Evolutionary conservation across 164 flowering plant species (phyloP).

Genomic region (Dillenia suffruticosa): DNA sequence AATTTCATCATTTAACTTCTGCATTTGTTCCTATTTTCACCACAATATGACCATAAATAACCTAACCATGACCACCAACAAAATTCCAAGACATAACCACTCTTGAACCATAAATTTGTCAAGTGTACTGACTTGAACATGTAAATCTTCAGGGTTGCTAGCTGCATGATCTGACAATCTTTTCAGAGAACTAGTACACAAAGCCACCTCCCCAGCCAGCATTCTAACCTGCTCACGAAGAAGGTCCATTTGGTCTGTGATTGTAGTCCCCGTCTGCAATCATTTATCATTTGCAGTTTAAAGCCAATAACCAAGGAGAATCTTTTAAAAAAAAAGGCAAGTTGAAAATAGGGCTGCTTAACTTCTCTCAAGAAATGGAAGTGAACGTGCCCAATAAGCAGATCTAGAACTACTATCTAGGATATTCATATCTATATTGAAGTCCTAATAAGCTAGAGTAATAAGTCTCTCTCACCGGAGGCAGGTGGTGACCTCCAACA

Average conservation of each 20-base stretch:
- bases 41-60: neutral
- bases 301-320: too few relatives aligned
- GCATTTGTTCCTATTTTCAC: constrained; percentile 46
- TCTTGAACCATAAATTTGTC: neutral
- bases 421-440: neutral
- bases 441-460: constrained; percentile 1
- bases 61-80: constrained; percentile 6
- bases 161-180: constrained; percentile 71
- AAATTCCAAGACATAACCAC: neutral
- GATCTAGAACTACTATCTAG: neutral
- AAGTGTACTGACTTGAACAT: constrained; percentile 34
- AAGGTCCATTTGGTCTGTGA: constrained; percentile 83
- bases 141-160: constrained; percentile 49
- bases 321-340: too few relatives aligned
- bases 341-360: too few relatives aligned
- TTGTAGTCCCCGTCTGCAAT: constrained; percentile 63
- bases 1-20: constrained; percentile 65
- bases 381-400: neutral
- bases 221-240: constrained; percentile 76
- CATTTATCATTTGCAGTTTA: constrained; percentile 1
- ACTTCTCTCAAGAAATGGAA: too few relatives aligned
- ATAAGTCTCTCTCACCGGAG: constrained; percentile 45
- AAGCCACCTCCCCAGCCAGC: constrained; percentile 85
- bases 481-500: constrained; percentile 36
- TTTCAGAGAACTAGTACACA: constrained; percentile 70